Evolutionary conservation across 306 rosid genomes (phyloP), one percentile per base, ranked within the genome.

Genomic region (Malus sieversii): DNA sequence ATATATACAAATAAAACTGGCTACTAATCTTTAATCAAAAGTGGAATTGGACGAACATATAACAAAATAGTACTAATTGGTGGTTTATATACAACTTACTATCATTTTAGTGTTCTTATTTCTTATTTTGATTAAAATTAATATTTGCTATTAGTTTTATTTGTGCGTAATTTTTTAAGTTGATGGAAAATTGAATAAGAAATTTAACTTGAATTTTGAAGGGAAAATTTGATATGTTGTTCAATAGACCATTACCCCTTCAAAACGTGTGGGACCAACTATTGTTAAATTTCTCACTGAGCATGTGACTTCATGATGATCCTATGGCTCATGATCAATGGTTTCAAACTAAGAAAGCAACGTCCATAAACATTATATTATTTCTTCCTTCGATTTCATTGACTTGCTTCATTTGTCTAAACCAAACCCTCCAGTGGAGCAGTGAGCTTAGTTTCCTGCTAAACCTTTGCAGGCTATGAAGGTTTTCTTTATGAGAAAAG

Each of bases 281-380:
- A 15, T 15, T 4, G 44, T 42, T 6, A 23, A 68, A 68, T 38
- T 62, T 58, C 73, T 18, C 74, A 46, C 73, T 77, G 63, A 70
- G 52, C 88, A 87, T 84, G 86, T 84, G 86, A 83, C 32, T 68
- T 77, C 83, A 55, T 25, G 44, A 82, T 72, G 18, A 4, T 33
- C 27, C 20, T 9, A 67, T 75, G 70, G 71, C 77, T 67, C 15
- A 38, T 38, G 42, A 38, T 38, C 2, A 66, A 52, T 19, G 48
- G 70, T 66, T 32, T 35, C 64, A 57, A 35, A 14, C 9, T 40
- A 38, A 30, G 48, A 75, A 45, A 35, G 46, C 53, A 51, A 46
- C 16, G 59, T 60, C 66, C 78, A 30, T 18, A 68, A 73, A 40
- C 71, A 62, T 77, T 48, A 48, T 48, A 48, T 48, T 48, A 48